Evolutionary conservation across 495 filamentous ascomycete species (phyloP).

Genomic region (Lasiosphaeria miniovina): DNA sequence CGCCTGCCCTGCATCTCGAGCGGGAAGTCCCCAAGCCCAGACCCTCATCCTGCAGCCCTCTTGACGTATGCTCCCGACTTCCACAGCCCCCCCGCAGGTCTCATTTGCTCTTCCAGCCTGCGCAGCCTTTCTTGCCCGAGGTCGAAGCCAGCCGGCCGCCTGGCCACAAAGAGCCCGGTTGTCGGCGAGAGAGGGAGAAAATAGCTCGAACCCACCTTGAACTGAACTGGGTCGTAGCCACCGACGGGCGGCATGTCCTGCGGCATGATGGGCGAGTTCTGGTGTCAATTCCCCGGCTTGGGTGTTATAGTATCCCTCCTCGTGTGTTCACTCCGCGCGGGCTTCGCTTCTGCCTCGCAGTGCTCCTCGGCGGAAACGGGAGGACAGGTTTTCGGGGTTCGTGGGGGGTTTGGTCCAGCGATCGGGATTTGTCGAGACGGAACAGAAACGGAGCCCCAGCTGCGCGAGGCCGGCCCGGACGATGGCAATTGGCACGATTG

Average conservation of each 20-base stretch:
- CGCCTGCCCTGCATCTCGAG: too few relatives aligned
- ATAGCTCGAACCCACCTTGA: conserved; percentile 65
- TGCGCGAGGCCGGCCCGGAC: not conserved
- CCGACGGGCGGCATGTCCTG: conserved; percentile 92
- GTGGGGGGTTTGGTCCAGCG: not conserved
- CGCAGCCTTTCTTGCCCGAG: not conserved
- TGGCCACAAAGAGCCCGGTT: not conserved
- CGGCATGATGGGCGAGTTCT: conserved; percentile 51
- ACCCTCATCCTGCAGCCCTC: too few relatives aligned
- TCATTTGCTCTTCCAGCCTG: not conserved
- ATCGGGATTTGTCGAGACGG: not conserved
- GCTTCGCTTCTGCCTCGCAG: not conserved
- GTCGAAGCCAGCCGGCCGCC: not conserved
- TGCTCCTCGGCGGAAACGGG: too few relatives aligned
- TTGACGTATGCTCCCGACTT: too few relatives aligned
- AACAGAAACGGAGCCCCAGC: not conserved
- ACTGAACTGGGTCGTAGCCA: conserved; percentile 94
- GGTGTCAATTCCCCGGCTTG: not conserved
- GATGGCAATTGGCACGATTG: not conserved
- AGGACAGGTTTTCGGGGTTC: too few relatives aligned
- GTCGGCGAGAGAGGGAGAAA: not conserved
- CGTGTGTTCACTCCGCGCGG: not conserved
- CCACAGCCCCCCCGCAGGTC: too few relatives aligned
- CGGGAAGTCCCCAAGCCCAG: too few relatives aligned
- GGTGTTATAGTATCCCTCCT: not conserved